These are phyloP conservation scores for Dryadomyces quercus-mongolicae DNA, from an alignment of 2,329 filamentous ascomycete genomes.

Conservation along the genomic window DNA sequence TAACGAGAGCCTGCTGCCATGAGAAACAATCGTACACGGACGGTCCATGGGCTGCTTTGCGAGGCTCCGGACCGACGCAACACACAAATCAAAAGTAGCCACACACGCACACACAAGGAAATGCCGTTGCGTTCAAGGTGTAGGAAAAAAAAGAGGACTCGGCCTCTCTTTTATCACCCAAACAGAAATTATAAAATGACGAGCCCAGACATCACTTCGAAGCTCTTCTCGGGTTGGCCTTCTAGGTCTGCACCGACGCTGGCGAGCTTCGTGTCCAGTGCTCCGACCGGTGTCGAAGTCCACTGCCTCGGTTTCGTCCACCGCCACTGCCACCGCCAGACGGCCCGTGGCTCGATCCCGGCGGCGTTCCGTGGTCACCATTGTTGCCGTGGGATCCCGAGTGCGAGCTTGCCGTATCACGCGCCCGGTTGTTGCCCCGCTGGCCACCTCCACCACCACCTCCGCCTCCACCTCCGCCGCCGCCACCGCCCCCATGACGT, in stretches of 20 bases:
- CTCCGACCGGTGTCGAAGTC: slow-evolving; percentile 8
- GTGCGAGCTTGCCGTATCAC: slow-evolving; percentile 6
- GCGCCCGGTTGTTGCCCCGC: slow-evolving; percentile 4
- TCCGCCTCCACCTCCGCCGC: not conserved
- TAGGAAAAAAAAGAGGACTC: no score
- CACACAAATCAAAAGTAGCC: no score
- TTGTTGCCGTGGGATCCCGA: slow-evolving; percentile 8
- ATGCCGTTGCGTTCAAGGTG: no score
- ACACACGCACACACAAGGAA: no score
- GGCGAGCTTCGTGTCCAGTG: slow-evolving; percentile 8
- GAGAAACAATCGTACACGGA: no score
- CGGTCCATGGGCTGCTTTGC: no score
- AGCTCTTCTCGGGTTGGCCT: no score
- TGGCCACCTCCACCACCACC: not conserved
- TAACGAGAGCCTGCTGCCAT: no score
- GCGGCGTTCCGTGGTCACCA: not conserved
- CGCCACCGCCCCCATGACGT: not conserved
- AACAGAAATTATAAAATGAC: no score
- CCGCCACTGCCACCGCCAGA: not conserved
- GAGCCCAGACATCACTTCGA: no score
- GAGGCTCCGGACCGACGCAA: no score
- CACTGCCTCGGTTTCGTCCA: slow-evolving; percentile 6
- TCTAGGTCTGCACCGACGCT: slow-evolving; percentile 5
- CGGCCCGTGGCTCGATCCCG: not conserved
- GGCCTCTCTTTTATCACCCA: no score